These are phyloP conservation scores for Hamiltosporidium tvaerminnensis DNA, from an alignment of 371 early-diverging fungal species.

Conservation along the genomic window DNA sequence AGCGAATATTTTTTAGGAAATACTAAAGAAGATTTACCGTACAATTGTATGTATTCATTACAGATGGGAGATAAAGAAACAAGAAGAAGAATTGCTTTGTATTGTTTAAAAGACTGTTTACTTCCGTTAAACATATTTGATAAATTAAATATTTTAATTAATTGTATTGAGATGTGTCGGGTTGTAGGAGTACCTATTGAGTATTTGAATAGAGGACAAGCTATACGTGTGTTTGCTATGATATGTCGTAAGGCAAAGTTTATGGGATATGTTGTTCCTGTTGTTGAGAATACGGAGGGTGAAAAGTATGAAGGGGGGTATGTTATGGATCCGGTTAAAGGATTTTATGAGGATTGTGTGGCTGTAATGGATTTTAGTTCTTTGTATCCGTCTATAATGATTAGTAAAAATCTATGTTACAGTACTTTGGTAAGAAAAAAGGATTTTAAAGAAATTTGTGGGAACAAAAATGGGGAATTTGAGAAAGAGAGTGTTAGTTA, in stretches of 20 bases:
- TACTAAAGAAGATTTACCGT: slow-evolving; percentile 98
- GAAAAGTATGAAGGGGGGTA: slow-evolving; percentile 94
- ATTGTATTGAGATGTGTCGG: slow-evolving; percentile 93
- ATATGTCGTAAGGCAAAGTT: slow-evolving; percentile 71
- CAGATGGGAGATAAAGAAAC: slow-evolving; percentile 84
- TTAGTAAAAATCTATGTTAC: slow-evolving; percentile 97
- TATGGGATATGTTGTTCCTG: slow-evolving; percentile 74
- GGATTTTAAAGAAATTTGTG: slow-evolving; percentile 8
- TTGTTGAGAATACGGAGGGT: slow-evolving; percentile 58
- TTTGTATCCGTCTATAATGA: slow-evolving; percentile 98
- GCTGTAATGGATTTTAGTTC: slow-evolving; percentile 96
- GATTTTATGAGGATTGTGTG: slow-evolving; percentile 83
- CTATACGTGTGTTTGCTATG: slow-evolving; percentile 89
- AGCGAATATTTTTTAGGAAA: slow-evolving; percentile 85
- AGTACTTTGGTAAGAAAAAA: slow-evolving; percentile 62
- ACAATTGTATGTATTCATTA: slow-evolving; percentile 82
- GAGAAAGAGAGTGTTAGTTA: not conserved
- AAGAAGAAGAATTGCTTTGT: slow-evolving; percentile 81
- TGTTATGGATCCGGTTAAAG: slow-evolving; percentile 88
- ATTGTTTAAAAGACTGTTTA: slow-evolving; percentile 92
- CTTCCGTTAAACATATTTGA: slow-evolving; percentile 84
- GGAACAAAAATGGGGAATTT: slow-evolving; percentile 57
- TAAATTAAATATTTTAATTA: slow-evolving; percentile 84
- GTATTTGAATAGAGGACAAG: slow-evolving; percentile 82
- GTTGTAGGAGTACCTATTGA: slow-evolving; percentile 86